Evolutionary conservation across 1,284 basidiomycete species (phyloP), one percentile per base, ranked within the genome.

Genomic region (Xerocomus cyaneibrunnescens): DNA sequence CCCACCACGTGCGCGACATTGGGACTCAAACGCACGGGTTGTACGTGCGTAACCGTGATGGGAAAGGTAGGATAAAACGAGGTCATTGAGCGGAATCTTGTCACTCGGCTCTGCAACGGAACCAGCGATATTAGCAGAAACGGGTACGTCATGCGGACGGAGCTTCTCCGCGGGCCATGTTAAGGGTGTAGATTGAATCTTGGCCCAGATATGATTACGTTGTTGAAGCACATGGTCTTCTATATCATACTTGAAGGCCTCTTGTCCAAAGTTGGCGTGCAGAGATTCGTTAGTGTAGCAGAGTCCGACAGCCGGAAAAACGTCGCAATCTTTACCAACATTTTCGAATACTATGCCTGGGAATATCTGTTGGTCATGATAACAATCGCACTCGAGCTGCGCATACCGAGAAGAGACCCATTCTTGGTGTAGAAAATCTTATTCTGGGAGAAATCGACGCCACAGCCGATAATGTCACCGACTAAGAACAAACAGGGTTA

Each of bases 401-500:
- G 62, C 74, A 49, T 69, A 88, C 93, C 89, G 44, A 95, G 75
- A 55, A 89, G 77, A 32, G 74, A 71, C 14, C 92, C 92, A 58
- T 96, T 96, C 73, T 89, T 94, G 21, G 94, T 97, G 67, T 88
- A 96, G 72, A 98, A 97, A 0, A 85, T 86, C 51, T 78, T 78
- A 50, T 86, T 77, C 13, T 79, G 83, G 21, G 83, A 86, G 64
- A 92, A 94, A 70, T 97, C 92, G 52, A 98, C 80, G 0, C 94
- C 94, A 62, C 91, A 94, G 10, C 94, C 94, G 55, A 98, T 80
- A 17, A 86, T 73, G 67, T 98, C 94, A 9, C 87, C 89, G 46
- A 83, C 90, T 93, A 59, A 14, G 55, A 35, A 12, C 25, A 12
- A 28, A 12, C n/a, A 45, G 36, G 36, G 50, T 57, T 22, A 45